Evolutionary conservation across 1,139 yeast genomes (phyloP), one percentile per base, ranked within the genome.

Genomic region (Magnusiomyces suaveolens): DNA sequence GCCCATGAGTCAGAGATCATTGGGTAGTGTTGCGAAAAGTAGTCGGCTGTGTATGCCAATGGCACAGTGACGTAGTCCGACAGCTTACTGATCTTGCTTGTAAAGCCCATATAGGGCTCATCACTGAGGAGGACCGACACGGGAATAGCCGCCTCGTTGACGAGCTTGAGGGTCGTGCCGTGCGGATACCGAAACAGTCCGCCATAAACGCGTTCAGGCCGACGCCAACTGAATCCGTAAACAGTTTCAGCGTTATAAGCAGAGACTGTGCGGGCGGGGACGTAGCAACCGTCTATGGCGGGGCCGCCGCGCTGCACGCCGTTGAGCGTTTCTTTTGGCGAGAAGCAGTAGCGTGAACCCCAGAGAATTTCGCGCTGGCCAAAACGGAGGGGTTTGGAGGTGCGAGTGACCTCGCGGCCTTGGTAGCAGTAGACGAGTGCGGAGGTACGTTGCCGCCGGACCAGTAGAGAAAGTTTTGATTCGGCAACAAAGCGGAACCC

Each of bases 11-110:
- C 62, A 14, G 50, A 32, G 2, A 47, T 20, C 3, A 60, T 26
- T 10, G 66, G 66, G 51, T 63, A 63, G 50, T 57, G 55, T 20
- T 57, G 50, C 6, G 63, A 59, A 33, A 56, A 54, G 14, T 55
- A 51, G 50, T 64, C 68, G 1, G 69, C 67, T 1, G 69, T 62
- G 53, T 64, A 65, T n/a, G 63, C 56, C 4, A 63, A 32, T 2
- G 69, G 68, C 1, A 60, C 55, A 3, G 44, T 20, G 8, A 41
- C 3, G 4, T 14, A 56, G 48, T 25, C 39, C 23, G 25, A 46
- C 43, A 44, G 52, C 55, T 58, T 39, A 26, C 50, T 50, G 25
- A 1, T 52, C 50, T 14, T 50, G 1, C 60, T 54, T 10, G 56
- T 43, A 26, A 39, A 36, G 20, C 62, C 58, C 60, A 59, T 58